Conservation (phyloP, 305 asterid genomes). For the Rubia tinctorum region DNA sequence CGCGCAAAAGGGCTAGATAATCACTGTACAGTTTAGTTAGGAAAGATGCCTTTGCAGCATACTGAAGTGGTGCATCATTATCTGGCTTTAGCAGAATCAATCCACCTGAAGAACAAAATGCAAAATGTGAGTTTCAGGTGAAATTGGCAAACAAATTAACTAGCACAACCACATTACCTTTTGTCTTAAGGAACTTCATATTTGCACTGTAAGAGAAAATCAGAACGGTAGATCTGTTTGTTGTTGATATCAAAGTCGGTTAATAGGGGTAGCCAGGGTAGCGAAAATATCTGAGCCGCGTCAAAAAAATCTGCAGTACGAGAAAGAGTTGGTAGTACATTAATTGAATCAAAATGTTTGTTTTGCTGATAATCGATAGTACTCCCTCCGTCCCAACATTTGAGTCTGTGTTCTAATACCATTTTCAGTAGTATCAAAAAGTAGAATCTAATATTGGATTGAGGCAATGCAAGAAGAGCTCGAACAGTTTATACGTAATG, state of each 20-base stretch:
- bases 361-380: too few relatives aligned
- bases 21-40: slow-evolving; percentile 60
- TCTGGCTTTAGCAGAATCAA: slow-evolving; percentile 42
- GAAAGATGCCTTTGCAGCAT: slow-evolving; percentile 56
- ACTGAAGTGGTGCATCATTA: slow-evolving; percentile 35
- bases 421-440: too few relatives aligned
- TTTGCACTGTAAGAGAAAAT: slow-evolving; percentile 47
- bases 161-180: slow-evolving; percentile 23
- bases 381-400: too few relatives aligned
- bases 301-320: slow-evolving; percentile 42
- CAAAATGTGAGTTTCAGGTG: background rate
- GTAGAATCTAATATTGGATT: too few relatives aligned
- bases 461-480: too few relatives aligned
- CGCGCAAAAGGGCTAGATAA: slow-evolving; percentile 42
- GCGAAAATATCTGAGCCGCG: slow-evolving; percentile 46
- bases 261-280: slow-evolving; percentile 70
- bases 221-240: slow-evolving; percentile 44
- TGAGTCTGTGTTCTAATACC: too few relatives aligned
- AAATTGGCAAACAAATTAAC: background rate
- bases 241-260: slow-evolving; percentile 33
- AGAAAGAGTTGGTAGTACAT: too few relatives aligned
- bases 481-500: too few relatives aligned
- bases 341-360: too few relatives aligned
- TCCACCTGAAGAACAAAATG: slow-evolving; percentile 34
- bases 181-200: slow-evolving; percentile 27